Evolutionary conservation across 768 basidiomycete species (phyloP).

Genomic region (Guyanaporus albipodus): DNA sequence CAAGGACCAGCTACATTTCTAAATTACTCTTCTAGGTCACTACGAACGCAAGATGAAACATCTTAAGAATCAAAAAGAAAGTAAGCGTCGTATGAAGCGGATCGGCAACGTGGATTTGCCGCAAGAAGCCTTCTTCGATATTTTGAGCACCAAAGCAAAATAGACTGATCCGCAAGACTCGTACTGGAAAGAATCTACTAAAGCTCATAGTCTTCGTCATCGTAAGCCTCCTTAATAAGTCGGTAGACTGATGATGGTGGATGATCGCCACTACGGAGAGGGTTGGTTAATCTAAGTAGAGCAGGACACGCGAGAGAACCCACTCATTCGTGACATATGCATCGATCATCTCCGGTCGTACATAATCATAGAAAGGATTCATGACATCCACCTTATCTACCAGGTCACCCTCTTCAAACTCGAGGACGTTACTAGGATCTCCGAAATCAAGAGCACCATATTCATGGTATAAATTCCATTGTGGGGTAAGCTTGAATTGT

Average conservation of each 20-base stretch:
- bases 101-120: conserved; percentile 87
- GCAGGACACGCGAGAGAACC: conserved; percentile 34
- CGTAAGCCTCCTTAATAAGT: conserved; percentile 90
- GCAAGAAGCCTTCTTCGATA: conserved; percentile 93
- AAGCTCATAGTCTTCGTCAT: conserved; percentile 89
- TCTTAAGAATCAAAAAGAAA: conserved; percentile 87
- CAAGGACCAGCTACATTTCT: not conserved
- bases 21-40: conserved; percentile 50
- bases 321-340: conserved; percentile 97
- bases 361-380: conserved; percentile 97
- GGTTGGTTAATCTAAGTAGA: conserved; percentile 5
- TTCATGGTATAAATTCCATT: conserved; percentile 86
- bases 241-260: conserved; percentile 92
- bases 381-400: conserved; percentile 89
- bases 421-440: conserved; percentile 59
- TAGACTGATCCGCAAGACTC: conserved; percentile 5
- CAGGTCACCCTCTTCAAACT: conserved; percentile 73
- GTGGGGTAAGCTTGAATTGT: conserved; percentile 93
- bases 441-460: conserved; percentile 83
- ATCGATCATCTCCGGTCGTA: conserved; percentile 87
- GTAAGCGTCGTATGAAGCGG: conserved; percentile 85
- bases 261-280: conserved; percentile 75
- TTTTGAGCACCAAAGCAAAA: conserved; percentile 60
- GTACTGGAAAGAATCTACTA: too few relatives aligned
- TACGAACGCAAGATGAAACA: conserved; percentile 92